Evolutionary conservation across 2,329 filamentous ascomycete species (phyloP).

Genomic region (Stachybotrys elegans): DNA sequence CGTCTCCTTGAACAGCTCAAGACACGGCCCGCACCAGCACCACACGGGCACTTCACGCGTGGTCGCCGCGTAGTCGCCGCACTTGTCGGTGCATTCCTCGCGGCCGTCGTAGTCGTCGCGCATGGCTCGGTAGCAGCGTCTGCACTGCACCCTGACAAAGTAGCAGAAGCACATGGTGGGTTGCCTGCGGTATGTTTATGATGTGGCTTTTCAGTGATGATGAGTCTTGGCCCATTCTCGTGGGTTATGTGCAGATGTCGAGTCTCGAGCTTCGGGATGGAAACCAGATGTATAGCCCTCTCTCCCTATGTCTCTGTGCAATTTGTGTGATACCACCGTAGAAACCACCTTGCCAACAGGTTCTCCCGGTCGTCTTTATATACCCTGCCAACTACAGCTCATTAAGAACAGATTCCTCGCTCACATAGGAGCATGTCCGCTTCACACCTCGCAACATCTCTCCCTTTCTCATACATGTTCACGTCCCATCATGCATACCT

Average conservation of each 20-base stretch:
- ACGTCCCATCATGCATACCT: too few species aligned
- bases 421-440: too few species aligned
- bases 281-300: not conserved
- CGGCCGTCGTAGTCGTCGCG: not conserved
- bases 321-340: too few species aligned
- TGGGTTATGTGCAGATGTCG: not conserved
- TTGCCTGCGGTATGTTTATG: not conserved
- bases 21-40: not conserved
- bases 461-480: too few species aligned
- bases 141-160: conserved; percentile 1
- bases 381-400: too few species aligned
- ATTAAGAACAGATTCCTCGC: too few species aligned
- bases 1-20: not conserved
- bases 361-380: too few species aligned
- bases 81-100: not conserved
- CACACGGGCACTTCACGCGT: not conserved
- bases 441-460: too few species aligned
- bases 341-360: too few species aligned
- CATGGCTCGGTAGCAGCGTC: not conserved
- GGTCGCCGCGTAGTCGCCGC: not conserved
- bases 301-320: too few species aligned
- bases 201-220: not conserved
- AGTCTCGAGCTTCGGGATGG: not conserved
- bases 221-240: not conserved
- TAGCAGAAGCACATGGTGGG: conserved; percentile 5